Evolutionary conservation across 2,329 filamentous ascomycete genomes (phyloP).

Genomic region (Penicillium sp.): DNA sequence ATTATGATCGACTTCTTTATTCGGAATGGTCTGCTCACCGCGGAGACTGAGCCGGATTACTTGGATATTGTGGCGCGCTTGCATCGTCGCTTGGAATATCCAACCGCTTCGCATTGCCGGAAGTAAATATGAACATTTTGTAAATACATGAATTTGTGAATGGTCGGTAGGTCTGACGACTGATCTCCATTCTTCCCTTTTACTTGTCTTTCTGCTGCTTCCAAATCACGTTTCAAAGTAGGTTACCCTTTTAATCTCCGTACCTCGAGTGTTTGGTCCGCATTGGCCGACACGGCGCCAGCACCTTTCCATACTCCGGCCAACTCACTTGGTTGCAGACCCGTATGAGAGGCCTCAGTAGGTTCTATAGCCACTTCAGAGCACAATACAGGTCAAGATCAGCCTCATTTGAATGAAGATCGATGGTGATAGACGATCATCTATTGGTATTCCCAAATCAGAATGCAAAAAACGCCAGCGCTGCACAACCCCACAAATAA

Average conservation of each 20-base stretch:
- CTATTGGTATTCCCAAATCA: slow-evolving; percentile 37
- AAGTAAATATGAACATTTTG: slow-evolving; percentile 8
- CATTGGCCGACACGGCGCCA: too few species aligned
- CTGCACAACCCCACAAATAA: slow-evolving; percentile 34
- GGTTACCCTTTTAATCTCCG: neutral
- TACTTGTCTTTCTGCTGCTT: neutral
- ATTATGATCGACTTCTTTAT: slow-evolving; percentile 36
- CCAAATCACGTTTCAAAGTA: neutral
- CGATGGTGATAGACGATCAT: slow-evolving; percentile 22
- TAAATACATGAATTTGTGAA: neutral
- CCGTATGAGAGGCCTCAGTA: too few species aligned
- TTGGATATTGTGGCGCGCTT: slow-evolving; percentile 31
- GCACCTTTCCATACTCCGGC: too few species aligned
- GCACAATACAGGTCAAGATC: too few species aligned
- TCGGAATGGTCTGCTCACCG: slow-evolving; percentile 29
- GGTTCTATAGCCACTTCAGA: too few species aligned
- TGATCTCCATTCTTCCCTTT: neutral
- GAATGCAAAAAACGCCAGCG: slow-evolving; percentile 43
- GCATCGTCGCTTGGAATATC: slow-evolving; percentile 27
- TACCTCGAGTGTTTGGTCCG: too few species aligned
- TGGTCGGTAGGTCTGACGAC: neutral
- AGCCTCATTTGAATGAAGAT: neutral
- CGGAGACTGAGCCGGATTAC: slow-evolving; percentile 29
- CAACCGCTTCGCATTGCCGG: slow-evolving; percentile 13
- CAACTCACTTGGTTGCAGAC: too few species aligned